phyloP scores from a whole-genome alignment of 345 rosid species.

The Barbarea vulgaris region DNA sequence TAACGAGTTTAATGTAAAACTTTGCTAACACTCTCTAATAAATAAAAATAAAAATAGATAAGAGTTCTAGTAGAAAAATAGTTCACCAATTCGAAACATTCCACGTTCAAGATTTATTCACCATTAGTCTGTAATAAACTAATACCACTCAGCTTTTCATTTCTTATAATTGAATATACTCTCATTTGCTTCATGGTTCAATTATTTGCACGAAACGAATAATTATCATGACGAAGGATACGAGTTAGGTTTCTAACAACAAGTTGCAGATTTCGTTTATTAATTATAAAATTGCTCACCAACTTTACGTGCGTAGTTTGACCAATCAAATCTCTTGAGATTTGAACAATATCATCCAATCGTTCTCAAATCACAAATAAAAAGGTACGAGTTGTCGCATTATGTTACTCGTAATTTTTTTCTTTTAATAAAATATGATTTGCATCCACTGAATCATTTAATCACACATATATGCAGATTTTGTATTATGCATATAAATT shows the following conservation, averaged over 20 bases:
- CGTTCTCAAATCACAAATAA: conserved; percentile 28
- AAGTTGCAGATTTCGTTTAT: background rate
- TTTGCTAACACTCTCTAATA: conserved; percentile 11
- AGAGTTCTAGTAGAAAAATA: background rate
- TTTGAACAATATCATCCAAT: conserved; percentile 11
- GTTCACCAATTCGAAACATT: conserved; percentile 3
- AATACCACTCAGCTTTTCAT: background rate
- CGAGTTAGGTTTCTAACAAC: conserved; percentile 37
- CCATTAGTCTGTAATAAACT: conserved; percentile 11
- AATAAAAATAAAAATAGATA: background rate
- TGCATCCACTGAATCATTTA: conserved; percentile 17
- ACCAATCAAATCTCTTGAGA: conserved; percentile 37
- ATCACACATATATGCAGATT: background rate
- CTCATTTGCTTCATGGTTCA: conserved; percentile 12
- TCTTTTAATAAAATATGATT: background rate
- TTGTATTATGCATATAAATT: background rate
- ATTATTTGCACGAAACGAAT: conserved; percentile 30
- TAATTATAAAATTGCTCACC: conserved; percentile 11
- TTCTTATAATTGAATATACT: background rate
- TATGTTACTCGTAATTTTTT: background rate
- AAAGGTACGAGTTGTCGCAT: conserved; percentile 37
- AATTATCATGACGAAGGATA: conserved; percentile 25
- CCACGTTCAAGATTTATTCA: conserved; percentile 23
- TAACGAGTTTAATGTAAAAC: background rate
- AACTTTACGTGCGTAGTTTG: conserved; percentile 38